Evolutionary conservation across 257 asterid genomes (phyloP).

Genomic region (Cruciata laevipes): DNA sequence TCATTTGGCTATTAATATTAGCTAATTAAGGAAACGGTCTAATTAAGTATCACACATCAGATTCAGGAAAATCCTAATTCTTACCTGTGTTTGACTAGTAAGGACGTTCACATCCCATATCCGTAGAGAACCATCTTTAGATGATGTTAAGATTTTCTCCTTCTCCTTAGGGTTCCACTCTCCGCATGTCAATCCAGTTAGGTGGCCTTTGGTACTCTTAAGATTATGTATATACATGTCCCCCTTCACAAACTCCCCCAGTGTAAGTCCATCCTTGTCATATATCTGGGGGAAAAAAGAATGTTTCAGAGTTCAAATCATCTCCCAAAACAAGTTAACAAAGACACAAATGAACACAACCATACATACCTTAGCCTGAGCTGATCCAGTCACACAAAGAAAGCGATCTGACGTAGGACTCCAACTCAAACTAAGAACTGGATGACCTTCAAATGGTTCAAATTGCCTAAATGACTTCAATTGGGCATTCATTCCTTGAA

Average conservation of each 20-base stretch:
- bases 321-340: not conserved
- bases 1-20: slow-evolving; percentile 3
- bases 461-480: slow-evolving; percentile 92
- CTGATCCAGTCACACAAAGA: slow-evolving; percentile 96
- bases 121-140: slow-evolving; percentile 91
- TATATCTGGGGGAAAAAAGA: slow-evolving; percentile 49
- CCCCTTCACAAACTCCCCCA: slow-evolving; percentile 91
- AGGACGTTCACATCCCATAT: slow-evolving; percentile 96
- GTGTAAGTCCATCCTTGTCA: slow-evolving; percentile 94
- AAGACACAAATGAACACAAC: not conserved
- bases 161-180: slow-evolving; percentile 90
- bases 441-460: slow-evolving; percentile 98
- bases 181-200: slow-evolving; percentile 92
- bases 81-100: slow-evolving; percentile 91
- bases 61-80: slow-evolving; percentile 13
- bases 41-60: not conserved
- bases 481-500: slow-evolving; percentile 95
- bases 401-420: slow-evolving; percentile 91
- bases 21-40: not conserved
- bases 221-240: slow-evolving; percentile 98
- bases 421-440: slow-evolving; percentile 96
- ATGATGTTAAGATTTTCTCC: slow-evolving; percentile 87
- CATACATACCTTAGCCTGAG: slow-evolving; percentile 81
- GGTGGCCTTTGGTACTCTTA: slow-evolving; percentile 95
- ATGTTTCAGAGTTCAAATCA: slow-evolving; percentile 11